Conservation (phyloP, 2,329 filamentous ascomycete genomes). For the Ceratocystis cacaofunesta region DNA sequence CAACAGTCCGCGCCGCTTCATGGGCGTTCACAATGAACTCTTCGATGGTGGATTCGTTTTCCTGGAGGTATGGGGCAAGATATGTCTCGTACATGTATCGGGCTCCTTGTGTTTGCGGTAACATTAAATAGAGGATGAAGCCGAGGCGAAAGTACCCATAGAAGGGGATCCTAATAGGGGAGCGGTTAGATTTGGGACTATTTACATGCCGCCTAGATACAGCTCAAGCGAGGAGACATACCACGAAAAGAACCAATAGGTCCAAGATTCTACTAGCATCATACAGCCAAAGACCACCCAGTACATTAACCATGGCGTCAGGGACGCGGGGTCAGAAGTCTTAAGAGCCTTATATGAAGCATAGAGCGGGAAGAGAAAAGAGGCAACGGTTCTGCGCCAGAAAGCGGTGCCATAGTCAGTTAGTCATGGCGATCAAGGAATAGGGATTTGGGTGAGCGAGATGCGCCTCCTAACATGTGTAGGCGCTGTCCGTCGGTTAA, state of each 20-base stretch:
- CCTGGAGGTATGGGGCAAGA: constrained; percentile 72
- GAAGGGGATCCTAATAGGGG: constrained; percentile 57
- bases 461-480: constrained; percentile 11
- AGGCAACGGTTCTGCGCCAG: constrained; percentile 55
- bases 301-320: constrained; percentile 98
- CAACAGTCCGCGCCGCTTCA: constrained; percentile 60
- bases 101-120: constrained; percentile 94
- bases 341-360: constrained; percentile 97
- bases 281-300: constrained; percentile 83
- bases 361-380: constrained; percentile 88
- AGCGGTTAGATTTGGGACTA: background rate
- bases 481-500: constrained; percentile 19
- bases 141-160: constrained; percentile 81
- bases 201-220: background rate
- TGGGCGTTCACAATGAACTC: constrained; percentile 72
- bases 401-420: background rate
- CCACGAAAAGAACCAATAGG: constrained; percentile 75
- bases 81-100: constrained; percentile 71
- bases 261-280: constrained; percentile 72
- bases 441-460: background rate
- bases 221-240: constrained; percentile 24
- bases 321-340: constrained; percentile 72
- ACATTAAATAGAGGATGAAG: constrained; percentile 83
- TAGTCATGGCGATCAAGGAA: background rate
- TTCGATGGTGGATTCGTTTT: constrained; percentile 82